Base-by-base conservation (phyloP, 2,329 filamentous ascomycete species). In the Colletotrichum sp. region DNA sequence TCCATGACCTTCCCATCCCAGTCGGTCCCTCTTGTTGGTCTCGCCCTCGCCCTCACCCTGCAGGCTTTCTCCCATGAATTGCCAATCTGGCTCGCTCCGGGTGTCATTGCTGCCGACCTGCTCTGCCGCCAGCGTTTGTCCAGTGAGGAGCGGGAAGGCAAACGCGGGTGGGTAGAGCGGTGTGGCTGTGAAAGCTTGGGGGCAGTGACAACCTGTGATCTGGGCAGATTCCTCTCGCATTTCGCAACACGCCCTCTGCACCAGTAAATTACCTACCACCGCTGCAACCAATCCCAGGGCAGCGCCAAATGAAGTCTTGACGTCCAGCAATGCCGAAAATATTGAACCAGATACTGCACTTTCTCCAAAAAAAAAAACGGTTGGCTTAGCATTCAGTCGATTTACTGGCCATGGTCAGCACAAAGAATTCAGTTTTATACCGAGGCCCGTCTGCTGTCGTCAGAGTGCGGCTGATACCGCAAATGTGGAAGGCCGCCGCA, bases 401-500 rank as follows among this genome's bases (percentile, higher is more conserved):
- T 52, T 13, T 0, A 52, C 43, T 21, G 43, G 7, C 43, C 43
- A 13, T 52, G n/a, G 12, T 3, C 6, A 21, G 43, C n/a, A 24
- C 3, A 24, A 21, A 48, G n/a, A 48, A 61, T n/a, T 4, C n/a
- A 36, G 24, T 55, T 38, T 73, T 26, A 75, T 73, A 71, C 10
- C 30, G n/a, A 36, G 58, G 52, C 52, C 71, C 66, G 61, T 71
- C 36, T 60, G 52, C n/a, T 36, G 72, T 76, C 60, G 74, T 75
- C 38, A 61, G 66, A 26, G 32, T 76, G 74, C 74, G 74, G 74
- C 74, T 76, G 66, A 76, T 34, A 63, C 71, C 38, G 21, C 15
- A 70, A 61, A 71, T 75, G 74, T 66, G 74, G 66, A 32, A 76
- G 48, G 71, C 67, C 16, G 74, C 74, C 72, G 74, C 74, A 76